These are phyloP conservation scores for Leishmania braziliensis DNA, from an alignment of 208 protist species.

Conservation along the genomic window DNA sequence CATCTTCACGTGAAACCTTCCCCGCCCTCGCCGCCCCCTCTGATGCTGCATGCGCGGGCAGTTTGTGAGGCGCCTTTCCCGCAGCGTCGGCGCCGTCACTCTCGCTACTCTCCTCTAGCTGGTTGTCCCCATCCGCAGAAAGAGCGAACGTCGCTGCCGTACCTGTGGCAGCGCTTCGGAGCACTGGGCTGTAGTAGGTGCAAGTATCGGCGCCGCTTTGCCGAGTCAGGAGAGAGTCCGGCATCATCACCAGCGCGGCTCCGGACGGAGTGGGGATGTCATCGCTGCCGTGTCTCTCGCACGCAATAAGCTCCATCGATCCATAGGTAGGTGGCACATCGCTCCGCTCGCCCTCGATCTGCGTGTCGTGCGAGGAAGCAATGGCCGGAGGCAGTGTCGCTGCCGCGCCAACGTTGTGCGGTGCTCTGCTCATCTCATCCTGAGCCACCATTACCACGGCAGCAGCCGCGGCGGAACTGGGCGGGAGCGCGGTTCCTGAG, in stretches of 20 bases:
- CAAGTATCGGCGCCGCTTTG: background rate
- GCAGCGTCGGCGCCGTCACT: background rate
- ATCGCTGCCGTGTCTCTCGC: constrained; percentile 3
- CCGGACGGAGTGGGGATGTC: background rate
- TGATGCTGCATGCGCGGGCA: background rate
- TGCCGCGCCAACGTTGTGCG: background rate
- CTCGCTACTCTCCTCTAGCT: background rate
- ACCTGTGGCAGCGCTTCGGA: background rate
- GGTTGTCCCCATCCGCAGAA: background rate
- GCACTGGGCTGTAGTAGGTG: background rate
- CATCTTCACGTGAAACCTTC: background rate
- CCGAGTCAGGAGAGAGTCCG: background rate
- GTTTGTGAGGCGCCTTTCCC: background rate
- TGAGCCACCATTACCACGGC: background rate
- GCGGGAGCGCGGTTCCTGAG: background rate
- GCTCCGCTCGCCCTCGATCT: background rate
- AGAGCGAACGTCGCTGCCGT: background rate
- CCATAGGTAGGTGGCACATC: constrained; percentile 13
- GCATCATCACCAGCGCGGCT: background rate
- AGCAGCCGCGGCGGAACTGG: background rate
- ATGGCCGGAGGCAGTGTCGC: background rate
- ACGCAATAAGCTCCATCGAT: constrained; percentile 12
- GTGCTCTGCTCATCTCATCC: background rate
- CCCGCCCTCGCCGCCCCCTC: background rate
- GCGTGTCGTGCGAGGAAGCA: constrained; percentile 8